Evolutionary conservation across 192 early-diverging fungal species (phyloP), one percentile per base, ranked within the genome.

Genomic region (Diversispora eburnea): DNA sequence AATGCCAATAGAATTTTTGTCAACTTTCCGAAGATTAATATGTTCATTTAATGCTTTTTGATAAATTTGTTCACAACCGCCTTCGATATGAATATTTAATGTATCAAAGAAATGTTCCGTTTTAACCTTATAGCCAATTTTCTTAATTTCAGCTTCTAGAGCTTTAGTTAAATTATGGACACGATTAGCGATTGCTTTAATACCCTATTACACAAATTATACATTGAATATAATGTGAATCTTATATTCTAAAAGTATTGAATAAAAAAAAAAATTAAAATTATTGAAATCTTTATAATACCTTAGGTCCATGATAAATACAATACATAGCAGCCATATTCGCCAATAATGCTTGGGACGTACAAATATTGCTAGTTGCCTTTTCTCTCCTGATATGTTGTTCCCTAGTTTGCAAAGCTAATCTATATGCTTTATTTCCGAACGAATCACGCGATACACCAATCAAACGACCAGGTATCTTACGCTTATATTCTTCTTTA

Each of bases 251-350:
- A 10, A 10, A 17, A 17, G 51, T 10, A 54, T 54, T 54, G 17
- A 52, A 3, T 52, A 39, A 60, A 39, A 39, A 39, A 25, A 9
- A 9, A 59, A 25, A 22, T 25, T 67, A 33, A n/a, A 33, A 42
- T 41, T 43, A 70, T 67, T 67, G 75, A 68, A 42, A 75, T 63
- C 20, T 64, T 8, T n/a, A 17, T 4, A 39, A 13, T 75, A 89
- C 88, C 75, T 91, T 81, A 43, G 98, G 96, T 55, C 98, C 98
- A 79, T 99, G 98, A 84, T 98, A 99, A 62, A 99, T 93, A 39
- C 93, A 94, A 76, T 99, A 99, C 92, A 99, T 97, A 58, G 95
- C 98, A 45, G 95, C 88, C 96, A 99, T 98, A 87, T 99, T 99
- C 68, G 98, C 98, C 64, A 99, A 85, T 66, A 99, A 87, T 45